Evolutionary conservation across 352 stramenopile species (phyloP).

Genomic region (Globisporangium camurandrum): DNA sequence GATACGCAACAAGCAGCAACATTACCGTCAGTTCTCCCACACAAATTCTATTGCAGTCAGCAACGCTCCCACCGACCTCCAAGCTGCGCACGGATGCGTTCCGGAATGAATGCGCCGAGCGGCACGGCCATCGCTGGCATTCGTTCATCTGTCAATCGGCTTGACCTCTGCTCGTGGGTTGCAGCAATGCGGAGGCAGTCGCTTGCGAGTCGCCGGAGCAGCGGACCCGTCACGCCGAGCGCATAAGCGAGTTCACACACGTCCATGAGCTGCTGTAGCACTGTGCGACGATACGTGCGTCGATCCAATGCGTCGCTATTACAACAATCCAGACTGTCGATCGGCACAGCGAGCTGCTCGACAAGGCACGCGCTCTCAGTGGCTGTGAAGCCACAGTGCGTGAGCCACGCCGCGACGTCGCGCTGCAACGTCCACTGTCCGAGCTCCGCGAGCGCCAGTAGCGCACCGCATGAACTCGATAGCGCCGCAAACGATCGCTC

Average conservation of each 20-base stretch:
- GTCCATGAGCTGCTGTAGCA: slow-evolving; percentile 7
- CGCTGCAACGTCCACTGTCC: slow-evolving; percentile 14
- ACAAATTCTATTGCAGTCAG: too few species aligned
- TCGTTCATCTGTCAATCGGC: background rate
- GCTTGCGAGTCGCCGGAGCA: slow-evolving; percentile 8
- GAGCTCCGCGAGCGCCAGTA: slow-evolving; percentile 8
- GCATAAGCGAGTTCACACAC: slow-evolving; percentile 7
- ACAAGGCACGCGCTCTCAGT: slow-evolving; percentile 5
- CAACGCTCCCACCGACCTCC: too few species aligned
- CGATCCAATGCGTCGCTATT: background rate
- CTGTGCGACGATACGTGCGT: background rate
- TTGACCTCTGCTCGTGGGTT: background rate
- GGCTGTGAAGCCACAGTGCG: slow-evolving; percentile 13
- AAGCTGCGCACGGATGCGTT: slow-evolving; percentile 11
- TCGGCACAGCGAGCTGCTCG: slow-evolving; percentile 4
- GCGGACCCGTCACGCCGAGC: slow-evolving; percentile 6
- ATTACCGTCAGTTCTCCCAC: too few species aligned
- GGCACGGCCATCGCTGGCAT: slow-evolving; percentile 3
- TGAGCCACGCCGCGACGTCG: slow-evolving; percentile 10
- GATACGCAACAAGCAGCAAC: too few species aligned
- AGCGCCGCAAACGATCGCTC: slow-evolving; percentile 5
- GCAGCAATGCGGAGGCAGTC: slow-evolving; percentile 2
- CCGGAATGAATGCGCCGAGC: slow-evolving; percentile 11
- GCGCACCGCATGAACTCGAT: slow-evolving; percentile 2
- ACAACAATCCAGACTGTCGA: too few species aligned